These are phyloP conservation scores for Botrytis pseudocinerea DNA, from an alignment of 2,329 filamentous ascomycete species.

Conservation along the genomic window DNA sequence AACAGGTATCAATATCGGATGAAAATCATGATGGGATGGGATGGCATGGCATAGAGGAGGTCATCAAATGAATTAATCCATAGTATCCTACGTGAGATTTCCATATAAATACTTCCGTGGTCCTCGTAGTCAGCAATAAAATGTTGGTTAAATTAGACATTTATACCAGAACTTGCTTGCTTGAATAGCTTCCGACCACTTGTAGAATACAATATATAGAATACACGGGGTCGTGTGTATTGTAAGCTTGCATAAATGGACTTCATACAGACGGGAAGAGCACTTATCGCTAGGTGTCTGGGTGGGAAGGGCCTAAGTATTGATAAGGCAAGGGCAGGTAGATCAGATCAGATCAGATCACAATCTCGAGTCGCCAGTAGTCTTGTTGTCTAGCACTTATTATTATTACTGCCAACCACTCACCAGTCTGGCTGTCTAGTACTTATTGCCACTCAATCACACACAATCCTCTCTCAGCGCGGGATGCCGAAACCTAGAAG, in stretches of 20 bases:
- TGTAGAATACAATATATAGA: too few species aligned
- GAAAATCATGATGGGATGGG: neutral
- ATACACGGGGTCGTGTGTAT: neutral
- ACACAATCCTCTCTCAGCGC: too few species aligned
- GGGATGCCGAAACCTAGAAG: neutral
- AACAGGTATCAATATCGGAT: neutral
- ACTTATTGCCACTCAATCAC: too few species aligned
- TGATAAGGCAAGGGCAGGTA: neutral
- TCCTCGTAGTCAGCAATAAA: too few species aligned
- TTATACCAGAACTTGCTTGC: neutral
- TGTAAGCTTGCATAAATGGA: neutral
- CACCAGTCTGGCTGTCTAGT: too few species aligned
- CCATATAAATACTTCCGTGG: neutral
- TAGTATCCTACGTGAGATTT: neutral
- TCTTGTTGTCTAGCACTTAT: too few species aligned
- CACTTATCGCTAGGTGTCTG: neutral
- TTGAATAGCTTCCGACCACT: neutral
- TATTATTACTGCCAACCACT: too few species aligned
- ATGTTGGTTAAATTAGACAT: neutral
- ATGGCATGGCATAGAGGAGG: neutral
- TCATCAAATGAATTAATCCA: neutral
- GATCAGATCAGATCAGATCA: neutral
- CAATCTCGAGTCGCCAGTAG: neutral
- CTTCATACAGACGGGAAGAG: neutral
- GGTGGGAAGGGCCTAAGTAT: neutral